Percentiles rank a stretch among this genome's conserved stretches.
Conservation (phyloP, 306 rosid species). For the Vigna reflexopilosa region DNA sequence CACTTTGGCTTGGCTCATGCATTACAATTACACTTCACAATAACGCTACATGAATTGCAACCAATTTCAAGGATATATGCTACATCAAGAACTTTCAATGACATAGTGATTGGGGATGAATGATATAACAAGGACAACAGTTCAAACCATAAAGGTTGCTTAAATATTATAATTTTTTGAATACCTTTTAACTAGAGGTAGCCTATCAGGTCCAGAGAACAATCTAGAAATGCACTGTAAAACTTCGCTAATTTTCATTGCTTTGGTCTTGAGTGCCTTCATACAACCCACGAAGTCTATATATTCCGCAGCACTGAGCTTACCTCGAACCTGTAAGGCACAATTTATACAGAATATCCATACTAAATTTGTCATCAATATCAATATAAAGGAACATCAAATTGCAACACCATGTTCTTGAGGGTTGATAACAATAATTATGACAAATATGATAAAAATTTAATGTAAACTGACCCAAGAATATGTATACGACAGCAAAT, state of each 20-base stretch:
- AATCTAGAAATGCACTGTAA: slow-evolving; percentile 72
- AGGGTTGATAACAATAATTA: background rate
- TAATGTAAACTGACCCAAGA: slow-evolving; percentile 8
- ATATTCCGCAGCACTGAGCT: slow-evolving; percentile 76
- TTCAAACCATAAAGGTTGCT: slow-evolving; percentile 27
- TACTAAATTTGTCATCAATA: slow-evolving; percentile 32
- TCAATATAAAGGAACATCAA: slow-evolving; percentile 16
- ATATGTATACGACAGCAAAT: slow-evolving; percentile 14
- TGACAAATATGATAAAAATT: background rate
- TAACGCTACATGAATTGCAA: slow-evolving; percentile 30
- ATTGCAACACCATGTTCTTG: background rate
- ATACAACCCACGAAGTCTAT: slow-evolving; percentile 75
- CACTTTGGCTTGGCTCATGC: slow-evolving; percentile 21
- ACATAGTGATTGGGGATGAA: slow-evolving; percentile 30
- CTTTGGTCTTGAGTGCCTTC: slow-evolving; percentile 91
- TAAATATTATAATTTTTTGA: background rate
- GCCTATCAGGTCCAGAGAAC: slow-evolving; percentile 84
- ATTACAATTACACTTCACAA: slow-evolving; percentile 24
- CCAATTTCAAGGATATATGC: slow-evolving; percentile 8
- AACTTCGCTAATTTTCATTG: slow-evolving; percentile 78
- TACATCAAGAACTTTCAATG: slow-evolving; percentile 21
- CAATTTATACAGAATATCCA: slow-evolving; percentile 36
- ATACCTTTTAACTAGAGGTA: slow-evolving; percentile 75
- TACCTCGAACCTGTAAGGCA: slow-evolving; percentile 74
- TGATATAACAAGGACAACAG: slow-evolving; percentile 28